phyloP scores from a whole-genome alignment of 129 eudicot genomes.

The Chrysanthemum lavandulifolium region DNA sequence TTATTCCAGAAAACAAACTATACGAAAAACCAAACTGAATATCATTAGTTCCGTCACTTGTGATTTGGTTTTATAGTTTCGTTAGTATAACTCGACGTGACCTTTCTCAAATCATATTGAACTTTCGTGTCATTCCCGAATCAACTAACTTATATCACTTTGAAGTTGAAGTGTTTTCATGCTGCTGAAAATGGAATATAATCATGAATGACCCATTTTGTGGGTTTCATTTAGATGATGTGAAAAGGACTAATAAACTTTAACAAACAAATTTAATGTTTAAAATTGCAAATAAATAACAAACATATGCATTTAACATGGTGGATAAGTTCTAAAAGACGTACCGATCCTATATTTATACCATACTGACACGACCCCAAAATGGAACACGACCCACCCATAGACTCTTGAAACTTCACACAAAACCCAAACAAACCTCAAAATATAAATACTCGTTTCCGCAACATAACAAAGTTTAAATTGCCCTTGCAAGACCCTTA shows the following conservation, averaged over 20 bases:
- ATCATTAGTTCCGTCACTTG: too few species aligned
- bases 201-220: too few species aligned
- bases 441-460: background rate
- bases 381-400: background rate
- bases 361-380: conserved; percentile 1
- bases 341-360: conserved; percentile 5
- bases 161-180: too few species aligned
- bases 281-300: conserved; percentile 2
- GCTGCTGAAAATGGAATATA: too few species aligned
- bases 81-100: too few species aligned
- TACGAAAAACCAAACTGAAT: too few species aligned
- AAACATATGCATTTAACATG: conserved; percentile 1
- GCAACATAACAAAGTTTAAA: background rate
- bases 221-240: background rate
- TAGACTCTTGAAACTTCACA: conserved; percentile 6
- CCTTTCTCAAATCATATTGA: too few species aligned
- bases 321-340: background rate
- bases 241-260: background rate
- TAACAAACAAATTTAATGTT: background rate
- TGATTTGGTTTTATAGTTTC: too few species aligned
- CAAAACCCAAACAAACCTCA: conserved; percentile 3
- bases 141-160: background rate
- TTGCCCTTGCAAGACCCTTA: background rate
- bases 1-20: too few species aligned
- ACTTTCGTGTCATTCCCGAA: background rate